These are phyloP conservation scores for Pyracantha coccinea DNA, from an alignment of 331 rosid species.

Conservation along the genomic window DNA sequence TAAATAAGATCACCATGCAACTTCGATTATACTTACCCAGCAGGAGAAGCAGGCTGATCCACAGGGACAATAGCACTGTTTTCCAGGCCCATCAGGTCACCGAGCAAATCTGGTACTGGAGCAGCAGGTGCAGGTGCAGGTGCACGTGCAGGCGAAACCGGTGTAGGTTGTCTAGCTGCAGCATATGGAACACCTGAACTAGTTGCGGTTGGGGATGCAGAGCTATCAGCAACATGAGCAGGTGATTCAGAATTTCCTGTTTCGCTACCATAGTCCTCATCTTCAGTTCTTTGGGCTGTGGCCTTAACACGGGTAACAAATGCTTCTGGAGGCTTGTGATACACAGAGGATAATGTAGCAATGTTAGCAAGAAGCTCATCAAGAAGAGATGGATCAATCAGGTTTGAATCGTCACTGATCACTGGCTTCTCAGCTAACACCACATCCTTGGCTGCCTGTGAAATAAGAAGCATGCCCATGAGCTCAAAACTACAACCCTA, in stretches of 20 bases:
- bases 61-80: slow-evolving; percentile 66
- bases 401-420: slow-evolving; percentile 90
- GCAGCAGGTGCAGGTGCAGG: slow-evolving; percentile 61
- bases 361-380: slow-evolving; percentile 97
- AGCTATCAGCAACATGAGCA: slow-evolving; percentile 47
- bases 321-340: slow-evolving; percentile 97
- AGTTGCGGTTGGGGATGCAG: slow-evolving; percentile 54
- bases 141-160: slow-evolving; percentile 41
- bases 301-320: slow-evolving; percentile 80
- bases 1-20: not conserved
- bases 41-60: slow-evolving; percentile 70
- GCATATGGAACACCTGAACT: slow-evolving; percentile 39
- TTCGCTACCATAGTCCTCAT: slow-evolving; percentile 83
- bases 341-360: slow-evolving; percentile 93
- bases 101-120: slow-evolving; percentile 88
- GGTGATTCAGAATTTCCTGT: slow-evolving; percentile 67
- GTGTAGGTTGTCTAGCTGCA: slow-evolving; percentile 39
- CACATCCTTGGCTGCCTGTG: slow-evolving; percentile 98
- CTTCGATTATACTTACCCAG: slow-evolving; percentile 52
- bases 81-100: slow-evolving; percentile 90
- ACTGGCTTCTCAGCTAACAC: slow-evolving; percentile 99
- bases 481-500: not conserved
- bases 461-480: slow-evolving; percentile 25
- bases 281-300: slow-evolving; percentile 66
- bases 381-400: slow-evolving; percentile 82